phyloP scores from a whole-genome alignment of 192 early-diverging fungal species.

The Mortierella antarctica region DNA sequence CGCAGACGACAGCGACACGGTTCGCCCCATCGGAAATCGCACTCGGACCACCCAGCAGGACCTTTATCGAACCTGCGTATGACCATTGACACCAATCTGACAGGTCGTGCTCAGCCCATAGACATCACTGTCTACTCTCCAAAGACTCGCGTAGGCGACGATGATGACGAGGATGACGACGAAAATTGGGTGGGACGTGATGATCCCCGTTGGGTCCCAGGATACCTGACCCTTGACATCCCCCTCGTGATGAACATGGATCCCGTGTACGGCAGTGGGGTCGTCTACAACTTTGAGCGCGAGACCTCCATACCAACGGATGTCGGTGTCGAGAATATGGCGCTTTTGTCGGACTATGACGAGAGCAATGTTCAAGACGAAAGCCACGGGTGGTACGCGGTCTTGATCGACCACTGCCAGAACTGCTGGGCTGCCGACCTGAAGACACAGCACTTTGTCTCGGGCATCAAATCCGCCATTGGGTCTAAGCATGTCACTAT shows the following conservation, averaged over 20 bases:
- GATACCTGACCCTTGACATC: constrained; percentile 33
- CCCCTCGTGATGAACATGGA: constrained; percentile 40
- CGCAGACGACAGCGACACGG: background rate
- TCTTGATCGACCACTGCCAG: constrained; percentile 30
- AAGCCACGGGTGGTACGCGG: constrained; percentile 28
- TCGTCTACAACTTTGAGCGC: constrained; percentile 40
- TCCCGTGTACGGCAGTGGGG: constrained; percentile 13
- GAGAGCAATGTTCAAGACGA: constrained; percentile 10
- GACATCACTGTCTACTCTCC: background rate
- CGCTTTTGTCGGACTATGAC: constrained; percentile 33
- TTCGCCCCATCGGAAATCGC: too few species aligned
- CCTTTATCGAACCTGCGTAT: background rate
- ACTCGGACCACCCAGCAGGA: background rate
- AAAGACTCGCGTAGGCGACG: background rate
- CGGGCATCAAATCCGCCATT: constrained; percentile 21
- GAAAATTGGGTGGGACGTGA: background rate
- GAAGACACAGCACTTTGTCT: constrained; percentile 25
- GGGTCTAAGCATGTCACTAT: constrained; percentile 38
- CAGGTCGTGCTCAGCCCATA: background rate
- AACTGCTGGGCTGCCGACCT: constrained; percentile 46
- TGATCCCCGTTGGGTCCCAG: background rate
- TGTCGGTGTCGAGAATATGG: constrained; percentile 42
- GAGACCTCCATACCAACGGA: constrained; percentile 25
- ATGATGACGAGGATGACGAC: constrained; percentile 1
- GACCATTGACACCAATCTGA: background rate